These are phyloP conservation scores for Hydrangea macrophylla DNA, from an alignment of 148 eudicot genomes.

Conservation along the genomic window DNA sequence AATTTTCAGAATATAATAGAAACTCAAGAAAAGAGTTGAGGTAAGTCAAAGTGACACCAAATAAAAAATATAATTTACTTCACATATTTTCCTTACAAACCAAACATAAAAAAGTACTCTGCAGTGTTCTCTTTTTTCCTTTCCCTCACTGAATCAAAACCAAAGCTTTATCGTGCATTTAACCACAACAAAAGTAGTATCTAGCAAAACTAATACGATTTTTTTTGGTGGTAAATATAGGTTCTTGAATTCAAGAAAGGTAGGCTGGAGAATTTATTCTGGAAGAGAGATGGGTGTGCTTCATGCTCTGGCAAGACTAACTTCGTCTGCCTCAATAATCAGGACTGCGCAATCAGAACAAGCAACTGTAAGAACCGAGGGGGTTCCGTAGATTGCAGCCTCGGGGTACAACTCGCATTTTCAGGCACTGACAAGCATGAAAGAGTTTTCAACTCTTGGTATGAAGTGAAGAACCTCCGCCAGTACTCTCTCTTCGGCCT, in stretches of 20 bases:
- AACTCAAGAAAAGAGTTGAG: no score
- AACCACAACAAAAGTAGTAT: not conserved
- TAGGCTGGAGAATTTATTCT: constrained; percentile 70
- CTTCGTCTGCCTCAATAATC: constrained; percentile 78
- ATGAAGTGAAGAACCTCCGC: constrained; percentile 74
- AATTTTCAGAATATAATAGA: no score
- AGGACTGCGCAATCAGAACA: constrained; percentile 70
- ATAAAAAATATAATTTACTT: no score
- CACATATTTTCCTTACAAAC: no score
- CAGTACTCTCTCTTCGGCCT: constrained; percentile 75
- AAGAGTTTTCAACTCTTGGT: constrained; percentile 77
- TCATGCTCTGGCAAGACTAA: constrained; percentile 64
- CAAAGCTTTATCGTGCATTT: not conserved
- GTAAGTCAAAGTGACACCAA: no score
- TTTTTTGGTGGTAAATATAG: constrained; percentile 30
- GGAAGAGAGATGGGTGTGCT: constrained; percentile 94
- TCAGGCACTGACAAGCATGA: constrained; percentile 88
- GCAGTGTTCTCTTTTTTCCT: no score
- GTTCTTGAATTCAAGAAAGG: constrained; percentile 81
- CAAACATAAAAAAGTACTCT: no score
- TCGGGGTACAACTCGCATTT: constrained; percentile 83
- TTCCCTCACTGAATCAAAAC: no score
- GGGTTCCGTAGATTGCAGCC: constrained; percentile 80
- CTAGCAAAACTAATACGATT: not conserved
- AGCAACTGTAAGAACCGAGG: constrained; percentile 59